phyloP scores from a whole-genome alignment of 305 asterid genomes.

The Solanum hybrid region DNA sequence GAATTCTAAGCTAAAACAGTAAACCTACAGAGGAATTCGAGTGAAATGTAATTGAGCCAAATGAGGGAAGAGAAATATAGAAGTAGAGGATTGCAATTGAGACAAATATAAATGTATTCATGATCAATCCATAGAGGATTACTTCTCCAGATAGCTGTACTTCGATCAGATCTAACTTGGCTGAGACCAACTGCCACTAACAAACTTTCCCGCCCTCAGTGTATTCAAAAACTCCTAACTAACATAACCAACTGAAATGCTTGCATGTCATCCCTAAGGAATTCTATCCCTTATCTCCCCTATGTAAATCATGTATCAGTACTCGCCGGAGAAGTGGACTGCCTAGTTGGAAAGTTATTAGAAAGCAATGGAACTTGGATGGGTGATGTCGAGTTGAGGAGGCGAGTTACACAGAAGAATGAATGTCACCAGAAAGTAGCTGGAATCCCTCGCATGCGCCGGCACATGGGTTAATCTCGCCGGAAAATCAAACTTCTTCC shows the following conservation, averaged over 20 bases:
- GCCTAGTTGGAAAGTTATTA: background rate
- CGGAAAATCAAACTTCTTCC: background rate
- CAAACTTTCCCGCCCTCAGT: background rate
- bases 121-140: background rate
- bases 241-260: background rate
- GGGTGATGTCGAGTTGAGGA: background rate
- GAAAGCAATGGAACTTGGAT: background rate
- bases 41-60: background rate
- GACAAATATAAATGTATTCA: background rate
- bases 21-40: background rate
- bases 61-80: background rate
- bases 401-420: background rate
- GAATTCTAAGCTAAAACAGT: background rate
- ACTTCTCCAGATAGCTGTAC: background rate
- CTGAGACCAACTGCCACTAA: background rate
- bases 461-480: background rate
- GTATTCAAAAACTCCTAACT: background rate
- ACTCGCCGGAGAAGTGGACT: background rate
- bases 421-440: background rate
- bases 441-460: background rate
- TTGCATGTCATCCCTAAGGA: background rate
- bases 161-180: background rate
- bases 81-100: background rate
- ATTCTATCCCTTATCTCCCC: background rate
- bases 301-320: background rate